Percentiles rank a stretch among this genome's conserved stretches.
These are phyloP conservation scores for Narthecium ossifragum DNA, from an alignment of 106 monocot species.

Conservation along the genomic window DNA sequence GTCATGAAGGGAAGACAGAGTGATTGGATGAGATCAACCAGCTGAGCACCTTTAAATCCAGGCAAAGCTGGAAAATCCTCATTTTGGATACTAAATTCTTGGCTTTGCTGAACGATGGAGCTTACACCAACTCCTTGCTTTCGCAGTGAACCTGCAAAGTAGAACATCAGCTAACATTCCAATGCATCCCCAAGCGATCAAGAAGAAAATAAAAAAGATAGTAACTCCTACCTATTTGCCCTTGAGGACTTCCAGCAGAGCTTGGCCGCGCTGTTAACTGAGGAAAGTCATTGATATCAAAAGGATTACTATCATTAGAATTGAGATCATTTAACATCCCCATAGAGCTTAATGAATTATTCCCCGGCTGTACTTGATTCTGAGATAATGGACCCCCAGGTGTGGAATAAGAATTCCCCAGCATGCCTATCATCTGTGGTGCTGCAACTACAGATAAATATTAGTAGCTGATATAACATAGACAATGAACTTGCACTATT, in stretches of 20 bases:
- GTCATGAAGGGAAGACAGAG: too few species aligned
- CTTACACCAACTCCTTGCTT: constrained; percentile 87
- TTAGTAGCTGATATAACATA: too few species aligned
- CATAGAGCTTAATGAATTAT: constrained; percentile 63
- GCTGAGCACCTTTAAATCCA: constrained; percentile 88
- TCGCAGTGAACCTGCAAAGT: constrained; percentile 57
- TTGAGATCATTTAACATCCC: constrained; percentile 83
- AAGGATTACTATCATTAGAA: constrained; percentile 70
- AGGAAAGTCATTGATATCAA: constrained; percentile 97
- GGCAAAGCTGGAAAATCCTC: constrained; percentile 98
- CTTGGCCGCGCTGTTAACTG: constrained; percentile 82
- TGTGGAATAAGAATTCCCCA: constrained; percentile 79
- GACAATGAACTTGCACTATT: too few species aligned
- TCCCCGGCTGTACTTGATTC: constrained; percentile 67
- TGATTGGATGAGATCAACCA: too few species aligned
- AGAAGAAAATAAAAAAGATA: neutral
- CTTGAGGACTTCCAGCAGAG: constrained; percentile 91
- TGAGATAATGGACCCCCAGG: constrained; percentile 78
- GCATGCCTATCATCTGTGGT: constrained; percentile 90
- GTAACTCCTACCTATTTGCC: constrained; percentile 58
- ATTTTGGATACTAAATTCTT: constrained; percentile 97
- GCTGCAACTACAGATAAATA: too few species aligned
- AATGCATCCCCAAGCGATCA: neutral
- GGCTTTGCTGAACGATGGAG: constrained; percentile 92
- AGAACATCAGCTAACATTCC: constrained; percentile 5